phyloP scores from a whole-genome alignment of 352 stramenopile species.

The Phytopythium delawarense region DNA sequence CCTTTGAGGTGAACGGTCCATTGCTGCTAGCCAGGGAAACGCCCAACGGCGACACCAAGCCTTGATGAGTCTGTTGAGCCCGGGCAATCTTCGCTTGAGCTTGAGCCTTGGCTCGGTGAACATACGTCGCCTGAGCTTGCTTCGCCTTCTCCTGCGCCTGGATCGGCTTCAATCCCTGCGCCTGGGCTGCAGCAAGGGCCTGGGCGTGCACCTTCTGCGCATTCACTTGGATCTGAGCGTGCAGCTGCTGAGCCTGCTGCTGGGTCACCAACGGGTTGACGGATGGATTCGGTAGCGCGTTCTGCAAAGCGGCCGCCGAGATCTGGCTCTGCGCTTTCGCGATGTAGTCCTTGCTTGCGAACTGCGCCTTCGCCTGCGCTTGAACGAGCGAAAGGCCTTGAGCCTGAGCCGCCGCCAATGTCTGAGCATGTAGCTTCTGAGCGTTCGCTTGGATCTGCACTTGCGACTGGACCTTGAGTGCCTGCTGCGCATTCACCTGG shows the following conservation, averaged over 20 bases:
- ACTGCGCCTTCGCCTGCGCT: constrained; percentile 83
- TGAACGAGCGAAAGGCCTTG: constrained; percentile 84
- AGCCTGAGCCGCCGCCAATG: constrained; percentile 73
- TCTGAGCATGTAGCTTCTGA: constrained; percentile 86
- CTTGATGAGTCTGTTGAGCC: constrained; percentile 46
- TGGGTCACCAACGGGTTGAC: constrained; percentile 60
- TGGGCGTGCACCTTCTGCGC: constrained; percentile 87
- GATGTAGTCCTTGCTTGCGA: constrained; percentile 89
- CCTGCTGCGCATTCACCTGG: constrained; percentile 81
- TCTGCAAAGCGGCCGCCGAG: constrained; percentile 56
- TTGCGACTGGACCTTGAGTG: constrained; percentile 81
- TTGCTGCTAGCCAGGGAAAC: constrained; percentile 1
- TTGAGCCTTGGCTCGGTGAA: constrained; percentile 83
- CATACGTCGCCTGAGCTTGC: constrained; percentile 84
- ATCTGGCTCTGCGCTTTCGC: constrained; percentile 83
- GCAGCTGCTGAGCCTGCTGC: constrained; percentile 82
- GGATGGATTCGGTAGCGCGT: constrained; percentile 36
- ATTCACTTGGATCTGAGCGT: constrained; percentile 88
- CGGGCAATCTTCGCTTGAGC: constrained; percentile 84
- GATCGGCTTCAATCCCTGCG: constrained; percentile 79
- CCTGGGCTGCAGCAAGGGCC: constrained; percentile 81
- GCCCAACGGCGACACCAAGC: constrained; percentile 34
- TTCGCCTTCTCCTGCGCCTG: constrained; percentile 89
- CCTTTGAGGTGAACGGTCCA: constrained; percentile 65
- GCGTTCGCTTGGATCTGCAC: constrained; percentile 88